These are phyloP conservation scores for Aspergillus ibericus DNA, from an alignment of 2,329 filamentous ascomycete species.

Conservation along the genomic window DNA sequence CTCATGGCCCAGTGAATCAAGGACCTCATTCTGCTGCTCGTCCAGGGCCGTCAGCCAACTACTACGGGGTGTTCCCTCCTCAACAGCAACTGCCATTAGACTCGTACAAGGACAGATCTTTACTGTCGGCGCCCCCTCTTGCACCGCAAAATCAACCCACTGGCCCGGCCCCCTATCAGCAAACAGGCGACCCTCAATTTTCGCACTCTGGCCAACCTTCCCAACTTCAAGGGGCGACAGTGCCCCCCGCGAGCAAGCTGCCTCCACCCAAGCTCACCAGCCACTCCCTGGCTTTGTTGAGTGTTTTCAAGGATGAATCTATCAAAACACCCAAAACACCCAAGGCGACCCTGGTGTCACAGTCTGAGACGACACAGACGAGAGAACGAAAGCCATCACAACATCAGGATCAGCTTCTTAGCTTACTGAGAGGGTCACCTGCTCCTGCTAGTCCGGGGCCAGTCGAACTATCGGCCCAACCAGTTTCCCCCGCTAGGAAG, in stretches of 20 bases:
- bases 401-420: conserved; percentile 41
- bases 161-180: conserved; percentile 47
- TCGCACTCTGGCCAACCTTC: conserved; percentile 35
- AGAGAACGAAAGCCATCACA: conserved; percentile 29
- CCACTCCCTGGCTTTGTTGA: conserved; percentile 59
- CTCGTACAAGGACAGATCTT: conserved; percentile 20
- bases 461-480: conserved; percentile 48
- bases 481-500: conserved; percentile 36
- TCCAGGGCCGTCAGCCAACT: conserved; percentile 20
- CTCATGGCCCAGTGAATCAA: conserved; percentile 12
- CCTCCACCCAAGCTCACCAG: conserved; percentile 59
- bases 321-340: conserved; percentile 27
- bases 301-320: conserved; percentile 53
- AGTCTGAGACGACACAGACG: conserved; percentile 12
- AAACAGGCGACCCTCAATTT: conserved; percentile 49
- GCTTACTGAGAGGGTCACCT: conserved; percentile 32
- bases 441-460: conserved; percentile 32
- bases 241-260: conserved; percentile 58
- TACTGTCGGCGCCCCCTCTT: conserved; percentile 15
- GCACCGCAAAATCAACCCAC: conserved; percentile 21
- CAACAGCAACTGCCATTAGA: conserved; percentile 24
- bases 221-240: conserved; percentile 43
- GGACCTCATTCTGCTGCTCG: conserved; percentile 15
- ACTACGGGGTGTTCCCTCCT: conserved; percentile 21
- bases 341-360: conserved; percentile 19